Percentiles rank a stretch among this genome's conserved stretches.
Evolutionary conservation across 2,329 filamentous ascomycete species (phyloP).

Genomic region (Penicillium digitatum): DNA sequence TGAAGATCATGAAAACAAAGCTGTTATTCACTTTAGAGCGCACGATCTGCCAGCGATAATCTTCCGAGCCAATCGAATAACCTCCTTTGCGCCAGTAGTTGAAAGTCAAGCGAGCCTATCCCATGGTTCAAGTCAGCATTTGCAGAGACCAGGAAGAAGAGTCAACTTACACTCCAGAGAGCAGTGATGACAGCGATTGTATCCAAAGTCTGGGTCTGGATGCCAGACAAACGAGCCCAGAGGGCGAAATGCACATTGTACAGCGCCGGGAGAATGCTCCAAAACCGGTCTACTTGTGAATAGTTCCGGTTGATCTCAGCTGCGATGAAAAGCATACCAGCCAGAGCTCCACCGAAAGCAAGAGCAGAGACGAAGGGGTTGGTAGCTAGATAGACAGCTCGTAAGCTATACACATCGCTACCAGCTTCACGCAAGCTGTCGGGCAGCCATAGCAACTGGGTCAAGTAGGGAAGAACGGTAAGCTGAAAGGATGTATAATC

Average conservation of each 20-base stretch:
- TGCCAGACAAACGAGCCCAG: slow-evolving; percentile 74
- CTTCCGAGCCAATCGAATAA: slow-evolving; percentile 82
- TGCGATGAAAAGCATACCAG: slow-evolving; percentile 65
- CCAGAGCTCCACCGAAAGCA: slow-evolving; percentile 67
- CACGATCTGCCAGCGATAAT: slow-evolving; percentile 87
- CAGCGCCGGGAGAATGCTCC: slow-evolving; percentile 82
- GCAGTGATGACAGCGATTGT: slow-evolving; percentile 65
- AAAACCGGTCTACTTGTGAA: slow-evolving; percentile 91
- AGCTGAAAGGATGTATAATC: slow-evolving; percentile 74
- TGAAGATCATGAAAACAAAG: slow-evolving; percentile 79
- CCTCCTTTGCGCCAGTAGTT: slow-evolving; percentile 97
- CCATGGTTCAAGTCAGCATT: slow-evolving; percentile 6
- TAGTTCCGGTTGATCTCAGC: slow-evolving; percentile 90
- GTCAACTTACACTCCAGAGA: slow-evolving; percentile 69
- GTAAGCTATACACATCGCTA: slow-evolving; percentile 58
- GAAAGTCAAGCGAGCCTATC: slow-evolving; percentile 74
- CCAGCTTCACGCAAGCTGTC: slow-evolving; percentile 58
- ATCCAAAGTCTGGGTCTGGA: slow-evolving; percentile 68
- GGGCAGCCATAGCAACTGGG: slow-evolving; percentile 67
- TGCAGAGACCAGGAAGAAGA: not conserved
- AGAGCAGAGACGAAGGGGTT: slow-evolving; percentile 79
- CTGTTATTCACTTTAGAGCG: slow-evolving; percentile 63
- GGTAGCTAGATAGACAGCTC: slow-evolving; percentile 72
- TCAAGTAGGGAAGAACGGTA: slow-evolving; percentile 70
- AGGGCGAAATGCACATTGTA: slow-evolving; percentile 79